Evolutionary conservation across 2,329 filamentous ascomycete genomes (phyloP).

Genomic region (Cladosporium sp.): DNA sequence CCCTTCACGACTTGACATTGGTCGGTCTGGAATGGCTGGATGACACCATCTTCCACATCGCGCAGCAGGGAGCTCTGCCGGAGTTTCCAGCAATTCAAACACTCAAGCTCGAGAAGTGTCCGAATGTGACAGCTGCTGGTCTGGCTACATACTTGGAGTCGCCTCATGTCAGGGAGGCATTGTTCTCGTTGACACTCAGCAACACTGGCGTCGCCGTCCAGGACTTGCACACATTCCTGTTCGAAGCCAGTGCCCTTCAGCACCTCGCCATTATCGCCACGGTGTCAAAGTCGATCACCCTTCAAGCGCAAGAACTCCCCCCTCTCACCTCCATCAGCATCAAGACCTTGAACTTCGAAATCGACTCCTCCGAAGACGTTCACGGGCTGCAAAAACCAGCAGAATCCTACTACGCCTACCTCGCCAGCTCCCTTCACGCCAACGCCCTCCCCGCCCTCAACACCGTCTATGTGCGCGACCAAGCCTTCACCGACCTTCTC

Average conservation of each 20-base stretch:
- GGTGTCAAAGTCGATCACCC: slow-evolving; percentile 54
- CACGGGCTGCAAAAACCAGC: slow-evolving; percentile 53
- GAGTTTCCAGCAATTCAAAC: slow-evolving; percentile 71
- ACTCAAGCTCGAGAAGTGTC: slow-evolving; percentile 67
- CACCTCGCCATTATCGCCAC: slow-evolving; percentile 56
- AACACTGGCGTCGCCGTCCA: slow-evolving; percentile 66
- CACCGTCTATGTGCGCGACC: slow-evolving; percentile 81
- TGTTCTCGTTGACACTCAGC: slow-evolving; percentile 67
- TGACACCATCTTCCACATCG: slow-evolving; percentile 69
- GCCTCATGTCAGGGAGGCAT: slow-evolving; percentile 54
- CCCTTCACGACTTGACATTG: slow-evolving; percentile 71
- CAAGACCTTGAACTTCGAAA: slow-evolving; percentile 74
- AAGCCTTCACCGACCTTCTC: slow-evolving; percentile 75
- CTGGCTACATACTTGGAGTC: slow-evolving; percentile 64
- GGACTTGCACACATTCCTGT: slow-evolving; percentile 58
- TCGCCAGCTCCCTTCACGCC: slow-evolving; percentile 75
- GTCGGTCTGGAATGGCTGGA: slow-evolving; percentile 65
- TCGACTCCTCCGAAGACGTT: slow-evolving; percentile 59
- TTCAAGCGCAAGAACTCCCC: slow-evolving; percentile 48
- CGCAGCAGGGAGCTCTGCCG: slow-evolving; percentile 55
- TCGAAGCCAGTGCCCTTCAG: slow-evolving; percentile 53
- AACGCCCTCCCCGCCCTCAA: slow-evolving; percentile 69
- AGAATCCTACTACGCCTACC: slow-evolving; percentile 74
- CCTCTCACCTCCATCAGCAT: slow-evolving; percentile 67
- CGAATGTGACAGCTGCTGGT: slow-evolving; percentile 67